Evolutionary conservation across 2,329 filamentous ascomycete species (phyloP).

Genomic region (Aspergillus tamarii): DNA sequence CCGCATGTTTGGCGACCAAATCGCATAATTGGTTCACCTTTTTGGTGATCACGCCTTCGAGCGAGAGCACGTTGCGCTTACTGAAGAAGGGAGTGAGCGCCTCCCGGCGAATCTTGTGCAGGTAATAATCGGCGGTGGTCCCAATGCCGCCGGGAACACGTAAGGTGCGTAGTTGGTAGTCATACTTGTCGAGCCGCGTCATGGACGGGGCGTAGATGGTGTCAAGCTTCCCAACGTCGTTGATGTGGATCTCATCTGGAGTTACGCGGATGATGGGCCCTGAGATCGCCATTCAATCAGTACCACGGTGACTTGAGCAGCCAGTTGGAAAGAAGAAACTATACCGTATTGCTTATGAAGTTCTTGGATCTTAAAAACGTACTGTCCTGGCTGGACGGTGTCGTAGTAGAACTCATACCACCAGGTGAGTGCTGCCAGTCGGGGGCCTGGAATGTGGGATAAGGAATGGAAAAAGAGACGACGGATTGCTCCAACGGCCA

Average conservation of each 20-base stretch:
- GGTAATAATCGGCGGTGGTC: slow-evolving; percentile 29
- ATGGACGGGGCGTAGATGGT: slow-evolving; percentile 31
- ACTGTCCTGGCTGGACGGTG: background rate
- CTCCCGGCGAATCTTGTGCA: slow-evolving; percentile 35
- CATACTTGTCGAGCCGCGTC: slow-evolving; percentile 30
- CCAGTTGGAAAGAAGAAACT: background rate
- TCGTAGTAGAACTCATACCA: background rate
- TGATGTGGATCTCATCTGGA: slow-evolving; percentile 42
- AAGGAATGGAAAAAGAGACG: background rate
- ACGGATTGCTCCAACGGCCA: too few relatives aligned
- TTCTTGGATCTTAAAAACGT: background rate
- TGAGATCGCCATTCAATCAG: slow-evolving; percentile 11
- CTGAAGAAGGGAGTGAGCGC: slow-evolving; percentile 38
- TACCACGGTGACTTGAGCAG: background rate
- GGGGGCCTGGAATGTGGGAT: background rate
- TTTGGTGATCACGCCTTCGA: slow-evolving; percentile 30
- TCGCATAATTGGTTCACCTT: slow-evolving; percentile 26
- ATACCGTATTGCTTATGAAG: background rate
- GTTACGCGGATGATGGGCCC: slow-evolving; percentile 44
- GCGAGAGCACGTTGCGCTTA: slow-evolving; percentile 28
- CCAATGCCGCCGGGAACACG: slow-evolving; percentile 31
- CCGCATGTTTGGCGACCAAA: background rate
- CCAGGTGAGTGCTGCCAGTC: background rate
- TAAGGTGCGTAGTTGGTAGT: slow-evolving; percentile 26
- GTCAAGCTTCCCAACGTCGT: slow-evolving; percentile 35